These are phyloP conservation scores for Aegilops bicornis DNA, from an alignment of 176 grass and related monocot genomes.

Conservation along the genomic window DNA sequence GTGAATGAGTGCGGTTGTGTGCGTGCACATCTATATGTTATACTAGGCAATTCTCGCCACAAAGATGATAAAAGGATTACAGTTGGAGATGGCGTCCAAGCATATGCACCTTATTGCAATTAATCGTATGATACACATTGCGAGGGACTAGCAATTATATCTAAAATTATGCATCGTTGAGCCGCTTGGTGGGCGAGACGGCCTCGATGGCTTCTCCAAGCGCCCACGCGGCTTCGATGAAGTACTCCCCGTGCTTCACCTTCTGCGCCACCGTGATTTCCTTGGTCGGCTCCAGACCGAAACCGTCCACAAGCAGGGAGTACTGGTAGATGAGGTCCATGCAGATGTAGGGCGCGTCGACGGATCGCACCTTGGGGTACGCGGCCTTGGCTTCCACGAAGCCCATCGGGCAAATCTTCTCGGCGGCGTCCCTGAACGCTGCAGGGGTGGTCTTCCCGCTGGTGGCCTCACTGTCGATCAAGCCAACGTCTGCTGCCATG, in stretches of 20 bases:
- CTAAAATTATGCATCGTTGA: neutral
- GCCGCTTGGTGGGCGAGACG: neutral
- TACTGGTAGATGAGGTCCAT: conserved; percentile 45
- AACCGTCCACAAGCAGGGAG: neutral
- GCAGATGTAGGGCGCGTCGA: conserved; percentile 41
- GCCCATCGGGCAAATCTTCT: conserved; percentile 16
- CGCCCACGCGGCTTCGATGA: neutral
- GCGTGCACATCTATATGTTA: too few relatives aligned
- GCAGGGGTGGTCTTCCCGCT: conserved; percentile 1
- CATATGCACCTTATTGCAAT: neutral
- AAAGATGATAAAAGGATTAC: neutral
- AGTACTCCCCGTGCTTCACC: conserved; percentile 6
- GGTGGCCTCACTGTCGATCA: neutral
- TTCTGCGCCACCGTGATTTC: neutral
- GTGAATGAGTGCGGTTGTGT: too few relatives aligned
- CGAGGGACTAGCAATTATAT: neutral
- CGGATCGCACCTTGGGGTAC: neutral
- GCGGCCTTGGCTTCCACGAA: neutral
- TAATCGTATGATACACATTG: neutral
- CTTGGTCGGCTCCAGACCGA: neutral
- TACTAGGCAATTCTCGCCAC: too few relatives aligned
- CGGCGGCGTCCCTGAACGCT: conserved; percentile 8
- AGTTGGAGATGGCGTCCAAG: neutral
- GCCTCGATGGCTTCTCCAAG: neutral
- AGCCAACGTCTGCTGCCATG: neutral